These are phyloP conservation scores for Sphaerulina vaccinii DNA, from an alignment of 2,329 filamentous ascomycete species.

Conservation along the genomic window DNA sequence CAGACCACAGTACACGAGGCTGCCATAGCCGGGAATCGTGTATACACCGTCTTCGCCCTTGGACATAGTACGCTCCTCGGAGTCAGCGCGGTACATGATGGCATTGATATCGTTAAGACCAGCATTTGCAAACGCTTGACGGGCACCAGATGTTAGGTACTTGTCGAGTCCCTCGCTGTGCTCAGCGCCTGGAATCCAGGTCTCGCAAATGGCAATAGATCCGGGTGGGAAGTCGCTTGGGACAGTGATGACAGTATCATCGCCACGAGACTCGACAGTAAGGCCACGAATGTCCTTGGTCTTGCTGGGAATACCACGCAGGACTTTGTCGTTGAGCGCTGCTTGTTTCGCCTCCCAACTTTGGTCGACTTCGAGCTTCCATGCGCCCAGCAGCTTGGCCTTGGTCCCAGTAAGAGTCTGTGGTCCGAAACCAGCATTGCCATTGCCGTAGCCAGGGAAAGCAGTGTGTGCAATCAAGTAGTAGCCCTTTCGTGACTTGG, in stretches of 20 bases:
- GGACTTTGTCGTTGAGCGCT: constrained; percentile 65
- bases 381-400: constrained; percentile 82
- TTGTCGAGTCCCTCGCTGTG: constrained; percentile 80
- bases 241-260: constrained; percentile 76
- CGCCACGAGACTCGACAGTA: constrained; percentile 66
- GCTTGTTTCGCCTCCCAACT: constrained; percentile 65
- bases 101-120: constrained; percentile 85
- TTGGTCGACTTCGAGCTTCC: constrained; percentile 87
- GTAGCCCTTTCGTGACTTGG: constrained; percentile 86
- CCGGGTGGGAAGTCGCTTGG: constrained; percentile 85
- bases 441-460: constrained; percentile 84
- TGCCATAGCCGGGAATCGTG: constrained; percentile 77
- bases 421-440: constrained; percentile 75
- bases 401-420: constrained; percentile 81
- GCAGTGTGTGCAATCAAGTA: constrained; percentile 96
- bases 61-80: constrained; percentile 80
- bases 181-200: constrained; percentile 86
- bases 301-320: constrained; percentile 81
- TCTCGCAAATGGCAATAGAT: constrained; percentile 93
- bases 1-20: constrained; percentile 90
- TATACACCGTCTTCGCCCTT: constrained; percentile 83
- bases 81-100: constrained; percentile 84
- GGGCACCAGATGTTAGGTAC: constrained; percentile 79
- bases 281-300: constrained; percentile 74
- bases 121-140: constrained; percentile 72